Conservation (phyloP, 2,329 filamentous ascomycete genomes). For the Cladosporium sphaerospermum region DNA sequence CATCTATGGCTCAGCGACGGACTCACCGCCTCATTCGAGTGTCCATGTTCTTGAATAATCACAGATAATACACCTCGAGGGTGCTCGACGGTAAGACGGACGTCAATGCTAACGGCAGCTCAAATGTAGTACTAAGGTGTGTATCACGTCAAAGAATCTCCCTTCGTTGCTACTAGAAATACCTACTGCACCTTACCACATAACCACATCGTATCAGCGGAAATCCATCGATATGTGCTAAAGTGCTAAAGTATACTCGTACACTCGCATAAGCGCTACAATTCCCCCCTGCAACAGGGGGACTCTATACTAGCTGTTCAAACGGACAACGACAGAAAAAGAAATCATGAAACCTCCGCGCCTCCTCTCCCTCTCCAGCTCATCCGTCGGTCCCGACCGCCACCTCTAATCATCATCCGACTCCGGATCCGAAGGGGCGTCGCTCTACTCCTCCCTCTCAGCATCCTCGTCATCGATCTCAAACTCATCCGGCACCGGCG, state of each 20-base stretch:
- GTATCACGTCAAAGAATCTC: too few species aligned
- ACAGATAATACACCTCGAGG: too few species aligned
- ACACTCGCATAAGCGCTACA: background rate
- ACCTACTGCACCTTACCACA: too few species aligned
- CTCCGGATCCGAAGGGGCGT: background rate
- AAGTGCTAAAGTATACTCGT: background rate
- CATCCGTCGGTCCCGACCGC: background rate
- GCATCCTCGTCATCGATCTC: slow-evolving; percentile 66
- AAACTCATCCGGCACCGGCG: slow-evolving; percentile 63
- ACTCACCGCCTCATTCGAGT: too few species aligned
- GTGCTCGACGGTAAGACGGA: too few species aligned
- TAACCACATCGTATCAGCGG: too few species aligned
- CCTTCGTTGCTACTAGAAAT: too few species aligned
- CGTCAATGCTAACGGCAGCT: too few species aligned
- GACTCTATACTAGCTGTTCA: background rate
- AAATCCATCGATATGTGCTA: too few species aligned
- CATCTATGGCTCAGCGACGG: too few species aligned
- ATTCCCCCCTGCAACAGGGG: background rate
- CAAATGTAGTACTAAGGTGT: too few species aligned
- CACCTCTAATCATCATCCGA: background rate
- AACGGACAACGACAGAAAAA: background rate
- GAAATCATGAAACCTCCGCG: background rate
- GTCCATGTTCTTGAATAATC: too few species aligned
- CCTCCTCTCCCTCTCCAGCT: background rate
- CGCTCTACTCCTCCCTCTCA: slow-evolving; percentile 19